Evolutionary conservation across 1,139 yeast genomes (phyloP), one percentile per base, ranked within the genome.

Genomic region (Pneumocystis canis): DNA sequence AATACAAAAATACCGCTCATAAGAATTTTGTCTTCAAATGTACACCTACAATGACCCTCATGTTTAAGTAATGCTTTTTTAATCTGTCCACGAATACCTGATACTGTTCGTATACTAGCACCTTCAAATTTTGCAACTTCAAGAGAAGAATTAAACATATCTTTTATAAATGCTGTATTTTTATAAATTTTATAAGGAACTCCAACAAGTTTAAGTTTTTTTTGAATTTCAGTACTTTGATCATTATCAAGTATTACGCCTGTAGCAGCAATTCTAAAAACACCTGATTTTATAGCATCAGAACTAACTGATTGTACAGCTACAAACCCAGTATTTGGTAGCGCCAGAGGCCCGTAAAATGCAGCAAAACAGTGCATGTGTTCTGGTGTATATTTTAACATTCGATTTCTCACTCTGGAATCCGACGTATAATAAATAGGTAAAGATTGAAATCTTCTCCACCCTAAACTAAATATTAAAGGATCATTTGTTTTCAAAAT

Each of bases 41-140:
- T 85, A n/a, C 98, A 98, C 73, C 99, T 82, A 78, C 82, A 94
- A 73, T 87, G 85, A n/a, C 99, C 99, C 65, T 90, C 97, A 0
- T 97, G 97, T 69, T 87, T 87, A 6, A 96, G 82, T 67, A 94
- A 78, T 0, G 97, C 98, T 68, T 97, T 81, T 73, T 94, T 94
- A 69, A 94, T 90, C 74, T 94, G 98, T 73, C 99, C 99, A 70
- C 98, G 79, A 65, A 94, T 89, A 64, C 99, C 98, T 2, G 96
- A 88, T 5, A 94, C 98, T 0, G 98, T 92, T 74, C 90, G 85
- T 71, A 94, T 88, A 58, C 90, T 85, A 0, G 98, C 98, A 64
- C 99, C 99, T 77, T 94, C 98, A 72, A 94, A 94, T 73, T 90
- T 88, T 59, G 97, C 97, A 64, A 90, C 96, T 76, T 94, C 99